Conservation (phyloP, 371 early-diverging fungal genomes). For the Mortierella sp. region DNA sequence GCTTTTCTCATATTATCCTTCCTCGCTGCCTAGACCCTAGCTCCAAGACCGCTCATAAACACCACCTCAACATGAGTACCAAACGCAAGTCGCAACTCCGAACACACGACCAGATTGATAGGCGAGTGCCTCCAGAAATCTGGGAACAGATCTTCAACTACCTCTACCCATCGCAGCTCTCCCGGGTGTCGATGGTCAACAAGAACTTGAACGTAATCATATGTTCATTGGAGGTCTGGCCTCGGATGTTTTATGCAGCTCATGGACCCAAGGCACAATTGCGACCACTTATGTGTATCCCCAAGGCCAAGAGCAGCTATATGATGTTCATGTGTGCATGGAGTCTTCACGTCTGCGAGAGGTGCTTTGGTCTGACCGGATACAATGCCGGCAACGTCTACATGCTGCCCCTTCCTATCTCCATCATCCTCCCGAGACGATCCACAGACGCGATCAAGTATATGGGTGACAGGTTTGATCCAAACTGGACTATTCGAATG, state of each 20-base stretch:
- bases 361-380: constrained; percentile 8
- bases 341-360: constrained; percentile 25
- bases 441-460: constrained; percentile 12
- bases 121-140: neutral
- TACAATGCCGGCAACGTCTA: neutral
- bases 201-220: neutral
- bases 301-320: constrained; percentile 5
- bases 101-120: neutral
- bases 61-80: neutral
- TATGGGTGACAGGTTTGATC: constrained; percentile 23
- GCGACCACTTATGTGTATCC: constrained; percentile 11
- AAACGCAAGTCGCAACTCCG: neutral
- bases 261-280: constrained; percentile 15
- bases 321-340: constrained; percentile 25
- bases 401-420: constrained; percentile 14
- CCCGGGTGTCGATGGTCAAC: constrained; percentile 5
- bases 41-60: too few species aligned
- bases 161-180: neutral
- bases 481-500: constrained; percentile 26
- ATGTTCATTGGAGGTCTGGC: neutral
- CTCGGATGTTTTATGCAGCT: neutral
- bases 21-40: too few species aligned
- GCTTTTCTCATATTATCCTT: too few species aligned
- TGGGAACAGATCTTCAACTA: neutral
- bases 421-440: constrained; percentile 23